Conservation (phyloP, 2,329 filamentous ascomycete genomes). For the Myriosclerotinia curreyana region DNA sequence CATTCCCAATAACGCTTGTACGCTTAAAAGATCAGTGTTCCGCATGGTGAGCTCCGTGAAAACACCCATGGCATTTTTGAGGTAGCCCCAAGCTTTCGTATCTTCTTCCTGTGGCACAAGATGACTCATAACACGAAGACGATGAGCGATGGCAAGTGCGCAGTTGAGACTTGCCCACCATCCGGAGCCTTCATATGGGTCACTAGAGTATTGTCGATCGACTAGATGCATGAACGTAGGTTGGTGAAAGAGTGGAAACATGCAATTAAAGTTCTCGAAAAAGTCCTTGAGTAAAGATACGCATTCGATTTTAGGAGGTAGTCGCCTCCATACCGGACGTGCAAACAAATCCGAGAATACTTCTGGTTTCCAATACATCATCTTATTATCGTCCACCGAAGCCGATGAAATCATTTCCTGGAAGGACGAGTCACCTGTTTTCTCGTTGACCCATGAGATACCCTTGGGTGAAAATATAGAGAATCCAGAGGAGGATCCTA, state of each 20-base stretch:
- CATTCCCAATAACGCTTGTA: conserved; percentile 92
- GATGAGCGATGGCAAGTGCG: conserved; percentile 86
- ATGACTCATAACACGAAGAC: conserved; percentile 92
- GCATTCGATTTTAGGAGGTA: conserved; percentile 85
- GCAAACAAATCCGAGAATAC: conserved; percentile 91
- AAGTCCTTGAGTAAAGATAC: conserved; percentile 86
- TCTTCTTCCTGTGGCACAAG: conserved; percentile 88
- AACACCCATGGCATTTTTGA: conserved; percentile 95
- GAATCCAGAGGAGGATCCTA: conserved; percentile 93
- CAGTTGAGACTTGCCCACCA: conserved; percentile 99
- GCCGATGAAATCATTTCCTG: conserved; percentile 90
- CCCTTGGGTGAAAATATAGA: conserved; percentile 98
- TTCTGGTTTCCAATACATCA: conserved; percentile 98
- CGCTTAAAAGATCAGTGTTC: conserved; percentile 90
- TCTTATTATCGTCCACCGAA: conserved; percentile 91
- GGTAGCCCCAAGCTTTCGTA: conserved; percentile 87
- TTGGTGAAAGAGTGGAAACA: conserved; percentile 96
- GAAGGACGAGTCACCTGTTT: conserved; percentile 93
- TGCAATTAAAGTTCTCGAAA: conserved; percentile 98
- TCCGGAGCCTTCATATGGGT: conserved; percentile 90
- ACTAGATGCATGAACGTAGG: conserved; percentile 98
- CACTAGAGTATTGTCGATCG: conserved; percentile 85
- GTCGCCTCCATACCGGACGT: conserved; percentile 74
- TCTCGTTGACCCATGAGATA: conserved; percentile 97
- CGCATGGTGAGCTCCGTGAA: conserved; percentile 92